Base-by-base conservation (phyloP, 768 basidiomycete genomes). In the Hericium alpestre region DNA sequence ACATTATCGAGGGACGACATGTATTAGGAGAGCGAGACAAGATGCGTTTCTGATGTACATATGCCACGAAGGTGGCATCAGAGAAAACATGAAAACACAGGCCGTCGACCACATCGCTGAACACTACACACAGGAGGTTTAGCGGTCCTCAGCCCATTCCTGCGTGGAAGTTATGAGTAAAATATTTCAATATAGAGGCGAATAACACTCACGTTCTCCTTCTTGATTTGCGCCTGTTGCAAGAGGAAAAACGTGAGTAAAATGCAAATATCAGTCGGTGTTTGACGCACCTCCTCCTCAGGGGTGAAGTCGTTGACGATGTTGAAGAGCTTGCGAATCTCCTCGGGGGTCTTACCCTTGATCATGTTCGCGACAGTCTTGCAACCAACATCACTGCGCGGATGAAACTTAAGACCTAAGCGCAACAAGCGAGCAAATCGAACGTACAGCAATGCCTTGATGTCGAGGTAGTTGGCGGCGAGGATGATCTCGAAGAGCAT, bases 351-450 rank as follows among this genome's bases (percentile, higher is more conserved):
- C 82, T 99, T 99, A 38, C 96, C 96, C 77, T 99, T 98, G 81
- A 99, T 98, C 96, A 98, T 99, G 80, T 98, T 98, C 13, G 96
- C 96, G 4, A 96, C 94, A 3, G 93, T 96, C 79, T 96, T 95
- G 82, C 94, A 96, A 1, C 94, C 94, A 58, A 96, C 92, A 67
- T 96, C 94, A 63, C 93, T 95, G 63, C 39, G 27, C 2, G 32
- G 38, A 43, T 8, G 15, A 10, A 32, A 15, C 18, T 56, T 7
- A 16, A 53, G 16, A 65, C 50, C 22, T 56, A 25, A 10, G 47
- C 51, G 11, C 39, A 38, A 25, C 56, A n/a, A 53, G 27, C 11
- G 22, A 46, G 22, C 9, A 46, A 22, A n/a, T 11, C 25, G 27
- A 16, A 51, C 58, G 38, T 22, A 96, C 95, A 98, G 83, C 51